Conservation (phyloP, 768 basidiomycete genomes). For the Clitopilus passeckerianus region DNA sequence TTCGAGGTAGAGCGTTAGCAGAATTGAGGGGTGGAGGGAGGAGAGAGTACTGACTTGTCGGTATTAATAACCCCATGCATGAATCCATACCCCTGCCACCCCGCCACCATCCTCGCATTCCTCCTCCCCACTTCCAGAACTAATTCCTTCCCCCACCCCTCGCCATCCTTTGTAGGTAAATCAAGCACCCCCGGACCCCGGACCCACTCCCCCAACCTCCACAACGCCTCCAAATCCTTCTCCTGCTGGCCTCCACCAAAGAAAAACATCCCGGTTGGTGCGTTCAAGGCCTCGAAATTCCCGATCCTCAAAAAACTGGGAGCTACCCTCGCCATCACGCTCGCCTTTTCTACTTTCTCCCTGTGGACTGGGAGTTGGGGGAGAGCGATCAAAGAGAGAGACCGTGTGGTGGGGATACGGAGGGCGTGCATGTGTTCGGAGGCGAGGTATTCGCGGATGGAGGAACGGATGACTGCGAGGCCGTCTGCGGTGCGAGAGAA, state of each 20-base stretch:
- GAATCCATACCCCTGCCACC: constrained; percentile 93
- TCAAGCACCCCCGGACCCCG: constrained; percentile 48
- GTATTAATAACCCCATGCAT: constrained; percentile 98
- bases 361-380: constrained; percentile 71
- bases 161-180: constrained; percentile 36
- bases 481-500: constrained; percentile 93
- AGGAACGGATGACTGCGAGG: constrained; percentile 90
- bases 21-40: neutral
- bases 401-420: constrained; percentile 82
- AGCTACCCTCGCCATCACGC: constrained; percentile 75
- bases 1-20: constrained; percentile 22
- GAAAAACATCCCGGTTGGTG: constrained; percentile 58
- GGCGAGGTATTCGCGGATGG: constrained; percentile 89
- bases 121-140: constrained; percentile 75
- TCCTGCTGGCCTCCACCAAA: constrained; percentile 76
- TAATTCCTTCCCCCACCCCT: constrained; percentile 67
- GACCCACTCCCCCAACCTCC: constrained; percentile 75
- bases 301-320: constrained; percentile 93
- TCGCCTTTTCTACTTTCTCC: constrained; percentile 69
- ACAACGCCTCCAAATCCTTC: constrained; percentile 69
- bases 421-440: constrained; percentile 89
- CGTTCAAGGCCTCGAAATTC: constrained; percentile 81
- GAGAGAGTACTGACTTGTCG: constrained; percentile 61
- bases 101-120: constrained; percentile 91
- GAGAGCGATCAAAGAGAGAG: constrained; percentile 73